Evolutionary conservation across 2,329 filamentous ascomycete genomes (phyloP), one percentile per base, ranked within the genome.

Genomic region (Aspergillus spinulosporus): DNA sequence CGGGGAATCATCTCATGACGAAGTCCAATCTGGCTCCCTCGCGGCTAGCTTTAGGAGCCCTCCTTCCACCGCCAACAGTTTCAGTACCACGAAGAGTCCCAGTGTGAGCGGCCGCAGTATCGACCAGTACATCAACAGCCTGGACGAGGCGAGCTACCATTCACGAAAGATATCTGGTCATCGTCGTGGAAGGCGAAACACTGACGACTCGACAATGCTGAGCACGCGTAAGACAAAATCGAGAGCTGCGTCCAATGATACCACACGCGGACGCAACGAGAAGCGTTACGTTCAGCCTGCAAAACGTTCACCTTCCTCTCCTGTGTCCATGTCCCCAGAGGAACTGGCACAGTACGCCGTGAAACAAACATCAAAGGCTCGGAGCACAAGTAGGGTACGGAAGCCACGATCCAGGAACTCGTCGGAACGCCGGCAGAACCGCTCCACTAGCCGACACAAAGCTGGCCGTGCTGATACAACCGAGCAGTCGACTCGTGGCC

Each of bases 271-370:
- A 15, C 83, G 89, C 59, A 82, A 81, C 26, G 77, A 82, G 9
- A 80, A 83, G 44, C 83, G 87, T 21, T 88, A 86, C 61, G 91
- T 88, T 60, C 88, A 86, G 67, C 84, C 88, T 14, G 84, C 86
- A 9, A 96, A 96, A 74, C 83, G 89, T 21, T 97, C 93, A 1
- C 93, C 93, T 0, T 95, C 91, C 1, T 97, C 93, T 0, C 93
- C 93, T 0, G 83, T 96, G 1, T 91, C 92, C 2, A 97, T 97
- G 92, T 96, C 92, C 2, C 92, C 92, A 0, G 90, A 96, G 65
- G 92, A 97, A 66, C 71, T 90, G 58, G 67, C 74, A 49, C 68
- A 70, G 44, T 79, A 77, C 59, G 74, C 76, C 46, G 73, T 71
- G 4, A 77, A 63, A 66, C 67, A 56, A 47, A 72, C 59, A 59